Evolutionary conservation across 2,329 filamentous ascomycete genomes (phyloP).

Genomic region (Monosporascus sp.): DNA sequence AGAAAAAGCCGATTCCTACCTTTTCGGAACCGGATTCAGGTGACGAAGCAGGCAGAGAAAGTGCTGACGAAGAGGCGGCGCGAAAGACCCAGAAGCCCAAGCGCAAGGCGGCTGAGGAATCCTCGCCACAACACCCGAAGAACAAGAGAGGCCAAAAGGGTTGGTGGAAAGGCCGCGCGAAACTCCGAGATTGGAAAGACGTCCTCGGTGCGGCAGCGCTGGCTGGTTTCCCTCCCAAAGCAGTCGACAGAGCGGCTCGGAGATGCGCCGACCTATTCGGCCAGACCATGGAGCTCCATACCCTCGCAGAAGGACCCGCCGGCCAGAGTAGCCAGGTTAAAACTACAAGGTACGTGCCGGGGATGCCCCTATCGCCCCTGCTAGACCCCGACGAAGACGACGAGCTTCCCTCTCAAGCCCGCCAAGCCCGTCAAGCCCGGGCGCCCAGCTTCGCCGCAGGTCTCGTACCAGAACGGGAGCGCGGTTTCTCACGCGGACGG

Average conservation of each 20-base stretch:
- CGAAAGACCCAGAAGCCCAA: not conserved
- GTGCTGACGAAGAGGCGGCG: not conserved
- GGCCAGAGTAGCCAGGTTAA: constrained; percentile 10
- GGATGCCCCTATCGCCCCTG: constrained; percentile 13
- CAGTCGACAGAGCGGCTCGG: constrained; percentile 63
- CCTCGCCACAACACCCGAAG: not conserved
- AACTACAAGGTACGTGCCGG: constrained; percentile 23
- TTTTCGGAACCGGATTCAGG: constrained; percentile 13
- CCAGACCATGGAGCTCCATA: constrained; percentile 62
- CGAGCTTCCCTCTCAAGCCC: not conserved
- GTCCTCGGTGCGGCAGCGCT: constrained; percentile 74
- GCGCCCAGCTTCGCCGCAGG: not conserved
- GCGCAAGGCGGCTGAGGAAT: not conserved
- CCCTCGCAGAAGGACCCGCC: constrained; percentile 35
- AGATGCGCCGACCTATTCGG: constrained; percentile 73
- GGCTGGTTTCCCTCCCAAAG: constrained; percentile 60
- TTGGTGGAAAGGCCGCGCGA: not conserved
- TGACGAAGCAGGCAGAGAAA: not conserved
- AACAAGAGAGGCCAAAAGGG: not conserved
- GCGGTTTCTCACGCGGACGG: constrained; percentile 3
- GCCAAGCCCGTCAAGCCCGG: not conserved
- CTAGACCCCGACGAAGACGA: constrained; percentile 12
- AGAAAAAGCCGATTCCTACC: constrained; percentile 28
- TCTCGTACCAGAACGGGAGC: constrained; percentile 3
- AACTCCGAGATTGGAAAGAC: constrained; percentile 74